Conservation (phyloP, 352 stramenopile species). For the Globisporangium parvum region DNA sequence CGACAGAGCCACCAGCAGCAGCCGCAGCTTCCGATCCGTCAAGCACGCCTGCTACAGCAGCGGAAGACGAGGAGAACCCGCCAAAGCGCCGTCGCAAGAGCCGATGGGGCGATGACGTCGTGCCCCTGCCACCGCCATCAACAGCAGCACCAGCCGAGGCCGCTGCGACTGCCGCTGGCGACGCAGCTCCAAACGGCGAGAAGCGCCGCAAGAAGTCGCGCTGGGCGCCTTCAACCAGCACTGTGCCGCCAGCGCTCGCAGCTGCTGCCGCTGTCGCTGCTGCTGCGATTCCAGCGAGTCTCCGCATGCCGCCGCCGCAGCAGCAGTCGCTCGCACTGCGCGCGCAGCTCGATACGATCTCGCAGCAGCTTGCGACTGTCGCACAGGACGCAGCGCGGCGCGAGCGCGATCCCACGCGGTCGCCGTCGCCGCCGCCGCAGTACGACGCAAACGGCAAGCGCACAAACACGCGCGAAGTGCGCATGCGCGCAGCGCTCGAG, state of each 20-base stretch:
- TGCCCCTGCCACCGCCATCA: conserved; percentile 11
- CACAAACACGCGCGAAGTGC: conserved; percentile 95
- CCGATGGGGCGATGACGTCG: conserved; percentile 75
- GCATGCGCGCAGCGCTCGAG: conserved; percentile 90
- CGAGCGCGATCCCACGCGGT: conserved; percentile 86
- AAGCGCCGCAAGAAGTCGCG: conserved; percentile 76
- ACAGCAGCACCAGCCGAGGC: background rate
- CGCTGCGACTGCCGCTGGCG: background rate
- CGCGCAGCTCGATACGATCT: conserved; percentile 67
- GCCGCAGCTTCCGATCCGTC: conserved; percentile 2
- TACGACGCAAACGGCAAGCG: conserved; percentile 96
- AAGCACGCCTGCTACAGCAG: background rate
- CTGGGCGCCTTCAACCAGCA: conserved; percentile 44
- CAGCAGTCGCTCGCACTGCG: conserved; percentile 71
- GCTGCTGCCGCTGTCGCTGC: background rate
- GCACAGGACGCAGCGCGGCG: conserved; percentile 66
- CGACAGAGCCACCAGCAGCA: background rate
- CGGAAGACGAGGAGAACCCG: conserved; percentile 29
- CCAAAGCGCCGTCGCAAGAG: conserved; percentile 78
- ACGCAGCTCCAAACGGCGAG: conserved; percentile 25
- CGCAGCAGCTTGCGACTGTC: conserved; percentile 74
- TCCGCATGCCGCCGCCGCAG: conserved; percentile 46
- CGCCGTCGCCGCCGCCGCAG: conserved; percentile 89
- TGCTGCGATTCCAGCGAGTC: conserved; percentile 21
- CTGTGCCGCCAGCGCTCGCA: conserved; percentile 24